Percentiles rank a stretch among this genome's conserved stretches.
These are phyloP conservation scores for Heterobasidion irregulare DNA, from an alignment of 1,284 basidiomycete genomes.

Conservation along the genomic window DNA sequence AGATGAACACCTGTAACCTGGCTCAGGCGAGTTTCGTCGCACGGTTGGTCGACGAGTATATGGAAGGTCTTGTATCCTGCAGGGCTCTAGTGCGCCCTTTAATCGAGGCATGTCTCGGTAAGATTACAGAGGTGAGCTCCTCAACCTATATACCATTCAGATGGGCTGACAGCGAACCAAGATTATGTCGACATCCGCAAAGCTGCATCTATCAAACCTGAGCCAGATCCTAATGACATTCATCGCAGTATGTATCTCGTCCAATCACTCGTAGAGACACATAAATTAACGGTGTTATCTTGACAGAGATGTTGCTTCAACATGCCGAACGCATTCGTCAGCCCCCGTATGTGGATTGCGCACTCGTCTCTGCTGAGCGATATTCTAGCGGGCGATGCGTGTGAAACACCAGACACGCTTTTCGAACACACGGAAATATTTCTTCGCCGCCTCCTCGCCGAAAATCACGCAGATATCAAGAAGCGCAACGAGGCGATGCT, in stretches of 20 bases:
- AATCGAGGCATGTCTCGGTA: constrained; percentile 56
- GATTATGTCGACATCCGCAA: constrained; percentile 45
- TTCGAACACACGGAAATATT: constrained; percentile 28
- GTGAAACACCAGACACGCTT: constrained; percentile 22
- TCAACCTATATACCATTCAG: not conserved
- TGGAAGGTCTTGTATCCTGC: constrained; percentile 62
- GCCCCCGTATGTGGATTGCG: constrained; percentile 56
- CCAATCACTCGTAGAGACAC: not conserved
- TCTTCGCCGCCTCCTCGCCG: constrained; percentile 24
- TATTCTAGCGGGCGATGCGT: constrained; percentile 32
- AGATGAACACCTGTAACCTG: constrained; percentile 68
- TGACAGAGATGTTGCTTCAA: constrained; percentile 53
- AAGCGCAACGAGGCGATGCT: constrained; percentile 72
- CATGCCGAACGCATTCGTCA: constrained; percentile 66
- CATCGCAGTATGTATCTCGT: constrained; percentile 39
- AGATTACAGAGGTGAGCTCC: constrained; percentile 57
- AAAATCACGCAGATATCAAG: constrained; percentile 49
- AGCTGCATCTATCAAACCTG: constrained; percentile 49
- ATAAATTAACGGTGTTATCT: not conserved
- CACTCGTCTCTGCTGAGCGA: constrained; percentile 40
- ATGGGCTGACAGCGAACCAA: constrained; percentile 16
- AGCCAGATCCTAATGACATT: constrained; percentile 44
- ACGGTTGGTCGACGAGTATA: constrained; percentile 72
- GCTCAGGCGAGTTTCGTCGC: constrained; percentile 81
- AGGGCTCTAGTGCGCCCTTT: constrained; percentile 60